Conservation (phyloP, 139 green algal species). For the Mesotaenium endlicherianum region DNA sequence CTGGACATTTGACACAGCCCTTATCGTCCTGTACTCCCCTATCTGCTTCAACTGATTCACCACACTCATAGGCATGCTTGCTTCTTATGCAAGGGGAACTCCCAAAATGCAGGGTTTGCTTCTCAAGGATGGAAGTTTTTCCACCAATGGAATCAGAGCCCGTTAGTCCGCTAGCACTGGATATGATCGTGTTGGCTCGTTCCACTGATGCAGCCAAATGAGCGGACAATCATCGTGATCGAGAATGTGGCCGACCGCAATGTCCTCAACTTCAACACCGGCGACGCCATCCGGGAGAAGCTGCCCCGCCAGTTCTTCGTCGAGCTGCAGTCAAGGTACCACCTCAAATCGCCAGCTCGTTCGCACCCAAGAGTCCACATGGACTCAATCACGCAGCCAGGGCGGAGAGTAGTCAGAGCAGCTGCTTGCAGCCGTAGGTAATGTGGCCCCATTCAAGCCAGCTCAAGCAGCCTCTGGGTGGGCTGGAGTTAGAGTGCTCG, state of each 20-base stretch:
- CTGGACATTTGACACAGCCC: too few relatives aligned
- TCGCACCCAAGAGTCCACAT: too few relatives aligned
- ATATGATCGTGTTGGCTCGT: background rate
- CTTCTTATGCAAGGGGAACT: background rate
- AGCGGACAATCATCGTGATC: constrained; percentile 48
- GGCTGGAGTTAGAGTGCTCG: too few relatives aligned
- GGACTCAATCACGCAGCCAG: too few relatives aligned
- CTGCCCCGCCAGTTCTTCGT: constrained; percentile 53
- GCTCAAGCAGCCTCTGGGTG: too few relatives aligned
- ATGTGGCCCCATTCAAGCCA: too few relatives aligned
- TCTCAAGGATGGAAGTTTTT: background rate
- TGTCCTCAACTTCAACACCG: constrained; percentile 52
- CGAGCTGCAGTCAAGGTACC: constrained; percentile 47
- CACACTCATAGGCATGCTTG: background rate
- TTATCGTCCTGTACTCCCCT: background rate
- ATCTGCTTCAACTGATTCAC: background rate
- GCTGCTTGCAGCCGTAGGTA: too few relatives aligned
- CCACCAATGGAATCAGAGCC: background rate
- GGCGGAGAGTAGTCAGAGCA: too few relatives aligned
- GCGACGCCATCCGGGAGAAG: constrained; percentile 42
- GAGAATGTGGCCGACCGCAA: constrained; percentile 49
- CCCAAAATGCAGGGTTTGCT: background rate
- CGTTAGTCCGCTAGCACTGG: background rate
- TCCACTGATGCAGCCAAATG: constrained; percentile 30
- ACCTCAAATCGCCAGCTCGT: too few relatives aligned